Conservation (phyloP, 2,329 filamentous ascomycete genomes). For the Eutypa lata region DNA sequence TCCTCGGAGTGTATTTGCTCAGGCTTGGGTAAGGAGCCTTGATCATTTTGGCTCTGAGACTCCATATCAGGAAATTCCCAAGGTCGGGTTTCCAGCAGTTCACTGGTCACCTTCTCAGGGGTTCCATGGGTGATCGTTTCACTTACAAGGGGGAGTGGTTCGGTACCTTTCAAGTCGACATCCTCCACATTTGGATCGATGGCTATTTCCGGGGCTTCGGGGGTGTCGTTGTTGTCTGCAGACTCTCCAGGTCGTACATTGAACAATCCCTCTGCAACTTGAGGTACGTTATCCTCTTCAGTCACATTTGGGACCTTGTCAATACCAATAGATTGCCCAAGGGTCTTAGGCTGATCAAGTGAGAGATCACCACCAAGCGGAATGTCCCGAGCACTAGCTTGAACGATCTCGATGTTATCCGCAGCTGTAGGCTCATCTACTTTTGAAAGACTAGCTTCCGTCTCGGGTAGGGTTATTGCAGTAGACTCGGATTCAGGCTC, state of each 20-base stretch:
- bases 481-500: constrained; percentile 14
- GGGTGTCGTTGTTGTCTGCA: constrained; percentile 4
- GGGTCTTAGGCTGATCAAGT: background rate
- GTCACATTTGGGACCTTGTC: constrained; percentile 3
- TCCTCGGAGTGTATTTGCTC: constrained; percentile 2
- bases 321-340: background rate
- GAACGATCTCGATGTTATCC: background rate
- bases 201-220: background rate
- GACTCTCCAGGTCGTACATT: constrained; percentile 2
- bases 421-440: constrained; percentile 1
- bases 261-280: constrained; percentile 3
- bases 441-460: constrained; percentile 12
- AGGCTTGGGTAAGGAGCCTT: background rate
- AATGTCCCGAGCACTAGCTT: background rate
- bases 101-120: constrained; percentile 1
- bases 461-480: constrained; percentile 4
- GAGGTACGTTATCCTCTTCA: constrained; percentile 2
- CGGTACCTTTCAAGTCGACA: constrained; percentile 2
- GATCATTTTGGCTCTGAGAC: background rate
- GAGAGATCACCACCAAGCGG: constrained; percentile 2
- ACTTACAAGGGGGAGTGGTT: background rate
- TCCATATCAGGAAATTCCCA: background rate
- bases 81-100: constrained; percentile 3
- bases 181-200: constrained; percentile 3
- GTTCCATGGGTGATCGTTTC: constrained; percentile 2